Percentiles rank a stretch among this genome's conserved stretches.
Conservation (phyloP, 2,329 filamentous ascomycete genomes). For the Colletotrichum incanum region DNA sequence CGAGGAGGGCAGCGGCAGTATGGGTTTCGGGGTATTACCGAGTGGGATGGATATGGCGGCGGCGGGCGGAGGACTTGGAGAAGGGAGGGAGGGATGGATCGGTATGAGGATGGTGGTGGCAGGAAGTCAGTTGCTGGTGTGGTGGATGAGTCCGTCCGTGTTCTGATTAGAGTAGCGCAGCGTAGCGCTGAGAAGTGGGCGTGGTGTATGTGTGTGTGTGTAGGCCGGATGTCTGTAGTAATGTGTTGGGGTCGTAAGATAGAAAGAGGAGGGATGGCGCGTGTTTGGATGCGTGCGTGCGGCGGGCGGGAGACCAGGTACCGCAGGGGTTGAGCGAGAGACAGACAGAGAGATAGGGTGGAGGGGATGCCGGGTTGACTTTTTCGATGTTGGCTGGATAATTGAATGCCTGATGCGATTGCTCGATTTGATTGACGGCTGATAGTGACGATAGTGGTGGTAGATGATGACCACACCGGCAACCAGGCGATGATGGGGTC, state of each 20-base stretch:
- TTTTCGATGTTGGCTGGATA: background rate
- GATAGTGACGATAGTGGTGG: background rate
- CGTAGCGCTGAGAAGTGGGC: constrained; percentile 6
- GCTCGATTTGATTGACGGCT: too few relatives aligned
- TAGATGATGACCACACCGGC: background rate
- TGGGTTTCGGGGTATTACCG: constrained; percentile 32
- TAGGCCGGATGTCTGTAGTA: background rate
- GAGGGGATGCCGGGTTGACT: too few relatives aligned
- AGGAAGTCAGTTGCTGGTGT: background rate
- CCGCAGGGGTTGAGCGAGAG: background rate
- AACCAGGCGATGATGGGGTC: background rate
- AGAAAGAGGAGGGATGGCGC: constrained; percentile 1
- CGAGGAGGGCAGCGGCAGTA: constrained; percentile 3
- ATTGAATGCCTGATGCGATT: background rate
- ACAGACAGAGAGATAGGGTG: background rate
- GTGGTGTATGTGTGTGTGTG: background rate
- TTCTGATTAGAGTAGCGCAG: constrained; percentile 21
- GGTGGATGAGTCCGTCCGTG: constrained; percentile 16
- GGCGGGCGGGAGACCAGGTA: constrained; percentile 29
- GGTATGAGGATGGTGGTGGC: constrained; percentile 11
- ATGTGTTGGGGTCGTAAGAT: background rate
- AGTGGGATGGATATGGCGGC: constrained; percentile 9
- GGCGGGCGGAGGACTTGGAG: constrained; percentile 7
- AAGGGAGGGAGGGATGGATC: constrained; percentile 16
- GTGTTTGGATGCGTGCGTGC: constrained; percentile 14